phyloP scores from a whole-genome alignment of 2,329 filamentous ascomycete genomes.

The Penicillium sp. region DNA sequence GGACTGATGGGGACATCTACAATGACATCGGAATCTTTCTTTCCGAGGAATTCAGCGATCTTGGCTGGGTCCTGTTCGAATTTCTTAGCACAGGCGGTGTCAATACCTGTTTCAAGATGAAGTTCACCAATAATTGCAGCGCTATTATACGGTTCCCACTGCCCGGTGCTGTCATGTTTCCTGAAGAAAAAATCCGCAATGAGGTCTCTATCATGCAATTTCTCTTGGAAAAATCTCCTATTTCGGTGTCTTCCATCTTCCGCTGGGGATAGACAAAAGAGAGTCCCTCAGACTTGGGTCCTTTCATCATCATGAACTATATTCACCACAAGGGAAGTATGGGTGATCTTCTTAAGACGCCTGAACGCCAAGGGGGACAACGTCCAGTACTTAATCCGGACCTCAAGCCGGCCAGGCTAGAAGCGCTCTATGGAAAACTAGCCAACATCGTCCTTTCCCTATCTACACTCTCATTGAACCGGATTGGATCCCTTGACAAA shows the following conservation, averaged over 20 bases:
- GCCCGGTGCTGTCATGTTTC: constrained; percentile 20
- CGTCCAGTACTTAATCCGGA: background rate
- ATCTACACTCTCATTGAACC: background rate
- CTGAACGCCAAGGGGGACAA: too few species aligned
- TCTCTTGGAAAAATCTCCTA: constrained; percentile 2
- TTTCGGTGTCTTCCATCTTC: constrained; percentile 3
- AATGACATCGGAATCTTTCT: background rate
- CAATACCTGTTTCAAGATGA: constrained; percentile 24
- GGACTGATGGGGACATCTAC: too few species aligned
- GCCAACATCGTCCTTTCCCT: background rate
- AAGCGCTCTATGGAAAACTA: background rate
- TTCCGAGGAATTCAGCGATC: background rate
- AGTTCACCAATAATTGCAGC: constrained; percentile 12
- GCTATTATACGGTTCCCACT: constrained; percentile 23
- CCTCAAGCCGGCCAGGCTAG: background rate
- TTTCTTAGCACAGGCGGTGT: constrained; percentile 15
- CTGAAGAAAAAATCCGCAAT: constrained; percentile 25
- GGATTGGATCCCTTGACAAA: too few species aligned
- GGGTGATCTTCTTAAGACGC: background rate
- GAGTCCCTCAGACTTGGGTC: background rate
- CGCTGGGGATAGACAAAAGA: background rate
- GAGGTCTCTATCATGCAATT: constrained; percentile 14
- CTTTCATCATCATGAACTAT: background rate
- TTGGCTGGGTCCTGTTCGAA: background rate
- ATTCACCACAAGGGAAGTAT: background rate